phyloP scores from a whole-genome alignment of 116 monocot genomes.

The Cymodocea nodosa region DNA sequence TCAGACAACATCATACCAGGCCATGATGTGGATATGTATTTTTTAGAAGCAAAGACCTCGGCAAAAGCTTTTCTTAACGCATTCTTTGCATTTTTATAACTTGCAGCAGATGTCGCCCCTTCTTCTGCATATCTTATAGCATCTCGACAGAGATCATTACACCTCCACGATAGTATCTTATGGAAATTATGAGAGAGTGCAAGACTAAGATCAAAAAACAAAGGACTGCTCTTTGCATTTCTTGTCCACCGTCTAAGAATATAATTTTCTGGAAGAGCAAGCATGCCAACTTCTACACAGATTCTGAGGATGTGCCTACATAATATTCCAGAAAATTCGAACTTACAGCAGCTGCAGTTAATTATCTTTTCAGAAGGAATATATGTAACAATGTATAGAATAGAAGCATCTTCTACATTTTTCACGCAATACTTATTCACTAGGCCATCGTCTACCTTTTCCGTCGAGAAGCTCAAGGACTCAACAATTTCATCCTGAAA shows the following conservation, averaged over 20 bases:
- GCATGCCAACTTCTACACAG: conserved; percentile 29
- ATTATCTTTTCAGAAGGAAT: conserved; percentile 37
- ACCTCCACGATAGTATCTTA: conserved; percentile 34
- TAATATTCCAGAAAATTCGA: conserved; percentile 66
- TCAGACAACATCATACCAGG: conserved; percentile 21
- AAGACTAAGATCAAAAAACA: conserved; percentile 24
- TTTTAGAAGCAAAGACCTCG: conserved; percentile 70
- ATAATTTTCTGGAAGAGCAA: conserved; percentile 54
- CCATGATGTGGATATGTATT: conserved; percentile 20
- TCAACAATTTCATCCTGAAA: conserved; percentile 74
- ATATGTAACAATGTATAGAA: conserved; percentile 36
- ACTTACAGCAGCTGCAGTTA: conserved; percentile 69
- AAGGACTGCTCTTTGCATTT: conserved; percentile 51
- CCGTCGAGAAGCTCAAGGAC: conserved; percentile 42
- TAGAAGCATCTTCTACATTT: conserved; percentile 28
- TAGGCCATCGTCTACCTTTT: conserved; percentile 56
- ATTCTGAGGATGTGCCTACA: conserved; percentile 73
- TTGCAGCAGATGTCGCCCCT: conserved; percentile 49
- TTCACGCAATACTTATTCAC: conserved; percentile 48
- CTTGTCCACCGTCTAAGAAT: conserved; percentile 72
- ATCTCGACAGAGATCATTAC: conserved; percentile 86
- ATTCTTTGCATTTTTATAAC: conserved; percentile 67
- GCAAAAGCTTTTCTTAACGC: conserved; percentile 67
- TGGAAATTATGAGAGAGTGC: conserved; percentile 16
- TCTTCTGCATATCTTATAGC: conserved; percentile 81